These are phyloP conservation scores for Picea engelmannii DNA, from an alignment of 83 land plant species.

Conservation along the genomic window DNA sequence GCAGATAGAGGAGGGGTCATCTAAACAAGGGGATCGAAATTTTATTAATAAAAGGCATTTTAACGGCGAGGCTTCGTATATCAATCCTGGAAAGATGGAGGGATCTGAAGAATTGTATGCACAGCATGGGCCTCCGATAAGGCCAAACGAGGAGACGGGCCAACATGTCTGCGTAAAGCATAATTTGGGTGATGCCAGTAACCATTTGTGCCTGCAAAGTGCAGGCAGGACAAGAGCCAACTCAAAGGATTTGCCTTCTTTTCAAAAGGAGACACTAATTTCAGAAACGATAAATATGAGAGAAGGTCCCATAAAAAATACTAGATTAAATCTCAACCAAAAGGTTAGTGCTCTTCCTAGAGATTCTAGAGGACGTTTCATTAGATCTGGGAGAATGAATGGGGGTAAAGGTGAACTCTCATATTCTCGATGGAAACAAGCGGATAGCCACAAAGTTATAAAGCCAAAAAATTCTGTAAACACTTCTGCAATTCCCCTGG, in stretches of 20 bases:
- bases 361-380: conserved; percentile 1
- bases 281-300: background rate
- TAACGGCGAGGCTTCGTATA: no score
- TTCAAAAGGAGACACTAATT: background rate
- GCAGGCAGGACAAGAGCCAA: background rate
- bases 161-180: background rate
- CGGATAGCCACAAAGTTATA: background rate
- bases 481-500: background rate
- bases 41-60: no score
- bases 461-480: background rate
- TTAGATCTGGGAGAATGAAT: background rate
- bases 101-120: background rate
- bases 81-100: no score
- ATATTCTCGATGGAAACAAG: background rate
- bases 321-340: no score
- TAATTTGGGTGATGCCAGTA: background rate
- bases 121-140: background rate
- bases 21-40: no score
- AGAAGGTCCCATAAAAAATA: no score
- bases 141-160: background rate
- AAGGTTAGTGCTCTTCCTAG: background rate
- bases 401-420: background rate
- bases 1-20: no score
- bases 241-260: background rate
- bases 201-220: background rate